Percentiles rank a stretch among this genome's conserved stretches.
Conservation (phyloP, 2,329 filamentous ascomycete genomes). For the Waltergamsia citrina region DNA sequence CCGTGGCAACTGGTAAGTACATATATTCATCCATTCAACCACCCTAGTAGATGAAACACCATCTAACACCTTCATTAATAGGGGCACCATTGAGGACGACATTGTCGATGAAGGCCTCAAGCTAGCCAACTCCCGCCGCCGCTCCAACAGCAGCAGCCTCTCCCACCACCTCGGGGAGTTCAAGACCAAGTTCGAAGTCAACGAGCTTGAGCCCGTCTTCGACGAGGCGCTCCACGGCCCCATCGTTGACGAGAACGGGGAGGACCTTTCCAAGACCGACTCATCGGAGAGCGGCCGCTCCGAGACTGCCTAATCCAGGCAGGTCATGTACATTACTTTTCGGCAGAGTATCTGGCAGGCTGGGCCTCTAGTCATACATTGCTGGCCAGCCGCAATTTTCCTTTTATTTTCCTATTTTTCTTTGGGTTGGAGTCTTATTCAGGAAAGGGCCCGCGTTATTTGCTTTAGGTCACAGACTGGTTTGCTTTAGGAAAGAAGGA, state of each 20-base stretch:
- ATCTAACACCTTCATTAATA: constrained; percentile 22
- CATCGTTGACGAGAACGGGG: constrained; percentile 34
- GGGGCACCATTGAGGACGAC: constrained; percentile 79
- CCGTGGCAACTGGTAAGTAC: constrained; percentile 82
- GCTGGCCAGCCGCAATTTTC: too few species aligned
- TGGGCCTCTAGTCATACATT: too few species aligned
- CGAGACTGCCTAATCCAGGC: too few species aligned
- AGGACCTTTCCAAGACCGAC: constrained; percentile 46
- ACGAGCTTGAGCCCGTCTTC: constrained; percentile 85
- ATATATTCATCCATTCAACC: constrained; percentile 1
- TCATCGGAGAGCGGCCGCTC: constrained; percentile 52
- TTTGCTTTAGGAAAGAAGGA: too few species aligned
- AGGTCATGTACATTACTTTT: too few species aligned
- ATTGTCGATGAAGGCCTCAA: constrained; percentile 76
- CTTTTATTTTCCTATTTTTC: too few species aligned
- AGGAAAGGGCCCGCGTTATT: too few species aligned
- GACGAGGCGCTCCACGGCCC: constrained; percentile 77
- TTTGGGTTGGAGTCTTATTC: too few species aligned
- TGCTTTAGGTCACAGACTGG: too few species aligned
- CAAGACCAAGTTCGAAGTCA: constrained; percentile 93
- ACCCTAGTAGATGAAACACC: neutral
- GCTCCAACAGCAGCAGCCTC: constrained; percentile 79
- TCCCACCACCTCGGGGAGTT: constrained; percentile 64
- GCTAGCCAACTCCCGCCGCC: constrained; percentile 77
- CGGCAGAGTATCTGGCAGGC: too few species aligned